Evolutionary conservation across 1,284 basidiomycete genomes (phyloP), one percentile per base, ranked within the genome.

Genomic region (Mycosarcoma maydis): DNA sequence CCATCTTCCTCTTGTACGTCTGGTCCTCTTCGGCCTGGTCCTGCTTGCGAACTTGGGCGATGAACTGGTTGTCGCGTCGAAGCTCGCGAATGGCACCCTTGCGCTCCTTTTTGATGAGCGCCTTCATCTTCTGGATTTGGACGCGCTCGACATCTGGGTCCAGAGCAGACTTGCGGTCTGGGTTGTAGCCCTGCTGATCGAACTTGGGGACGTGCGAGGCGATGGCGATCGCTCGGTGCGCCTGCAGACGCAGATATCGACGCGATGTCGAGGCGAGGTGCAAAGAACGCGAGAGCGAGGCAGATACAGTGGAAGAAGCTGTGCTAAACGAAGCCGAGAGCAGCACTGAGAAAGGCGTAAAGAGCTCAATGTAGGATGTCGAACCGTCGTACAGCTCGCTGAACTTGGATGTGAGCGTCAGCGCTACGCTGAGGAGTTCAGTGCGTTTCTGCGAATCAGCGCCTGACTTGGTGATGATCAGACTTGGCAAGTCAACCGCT

Each of bases 71-170:
- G 82, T 99, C 96, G 85, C 96, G 96, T 65, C 96, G 88, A 56
- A 99, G 85, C 81, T 99, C 96, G 52, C 95, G 87, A 62, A 99
- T 93, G 2, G 96, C 96, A 29, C 96, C 94, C 85, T 98, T 98
- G 81, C 88, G 87, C 85, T 98, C 96, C 84, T 98, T 90, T 84
- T 96, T 96, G 85, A 93, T 90, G 82, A 95, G 88, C 32, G 88
- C 87, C 45, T 90, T 90, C 75, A 98, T 84, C 83, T 98, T 98
- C 62, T 89, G 84, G 1, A 88, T 87, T 70, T 92, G 91, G 73
- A 92, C 94, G 39, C 92, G 89, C 78, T 96, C 93, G 55, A 88
- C 88, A 82, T 99, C 94, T 3, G 96, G 94, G 83, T 98, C 95
- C 78, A 91, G 91, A 0, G 72, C 71, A 54, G 86, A 85, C 51